These are phyloP conservation scores for Pterocarpus santalinus DNA, from an alignment of 306 rosid genomes.

Conservation along the genomic window DNA sequence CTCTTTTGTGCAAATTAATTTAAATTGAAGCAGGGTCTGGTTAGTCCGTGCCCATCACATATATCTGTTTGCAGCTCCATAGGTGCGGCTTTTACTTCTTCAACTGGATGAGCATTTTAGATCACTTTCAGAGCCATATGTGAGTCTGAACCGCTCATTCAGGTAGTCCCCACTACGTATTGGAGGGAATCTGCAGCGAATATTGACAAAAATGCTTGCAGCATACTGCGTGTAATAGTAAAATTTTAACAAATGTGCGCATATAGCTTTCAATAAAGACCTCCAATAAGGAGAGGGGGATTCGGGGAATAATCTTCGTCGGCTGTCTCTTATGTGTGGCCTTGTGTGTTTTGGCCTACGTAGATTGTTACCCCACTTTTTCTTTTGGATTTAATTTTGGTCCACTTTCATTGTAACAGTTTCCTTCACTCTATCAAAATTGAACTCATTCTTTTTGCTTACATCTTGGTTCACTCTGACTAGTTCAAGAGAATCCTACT, in stretches of 20 bases:
- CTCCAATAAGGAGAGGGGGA: not conserved
- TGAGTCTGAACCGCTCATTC: conserved; percentile 69
- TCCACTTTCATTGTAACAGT: not conserved
- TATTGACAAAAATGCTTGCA: conserved; percentile 12
- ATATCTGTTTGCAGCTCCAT: not conserved
- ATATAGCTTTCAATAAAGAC: conserved; percentile 14
- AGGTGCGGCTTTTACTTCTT: not conserved
- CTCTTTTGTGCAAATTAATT: not conserved
- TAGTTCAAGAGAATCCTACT: not conserved
- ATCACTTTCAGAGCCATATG: conserved; percentile 58
- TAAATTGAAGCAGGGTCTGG: not conserved
- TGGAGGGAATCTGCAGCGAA: conserved; percentile 77
- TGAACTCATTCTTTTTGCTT: not conserved
- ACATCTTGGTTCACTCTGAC: not conserved
- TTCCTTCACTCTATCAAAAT: not conserved
- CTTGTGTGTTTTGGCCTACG: not conserved
- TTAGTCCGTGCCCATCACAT: too few relatives aligned
- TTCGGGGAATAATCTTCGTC: not conserved
- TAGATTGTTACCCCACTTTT: conserved; percentile 2
- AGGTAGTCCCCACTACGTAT: conserved; percentile 83
- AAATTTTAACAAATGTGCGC: not conserved
- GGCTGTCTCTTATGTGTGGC: not conserved
- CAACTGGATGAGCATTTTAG: conserved; percentile 26
- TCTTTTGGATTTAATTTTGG: not conserved
- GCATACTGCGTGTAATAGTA: not conserved